Evolutionary conservation across 2,329 filamentous ascomycete genomes (phyloP).

Genomic region (Monosporascus sp.): DNA sequence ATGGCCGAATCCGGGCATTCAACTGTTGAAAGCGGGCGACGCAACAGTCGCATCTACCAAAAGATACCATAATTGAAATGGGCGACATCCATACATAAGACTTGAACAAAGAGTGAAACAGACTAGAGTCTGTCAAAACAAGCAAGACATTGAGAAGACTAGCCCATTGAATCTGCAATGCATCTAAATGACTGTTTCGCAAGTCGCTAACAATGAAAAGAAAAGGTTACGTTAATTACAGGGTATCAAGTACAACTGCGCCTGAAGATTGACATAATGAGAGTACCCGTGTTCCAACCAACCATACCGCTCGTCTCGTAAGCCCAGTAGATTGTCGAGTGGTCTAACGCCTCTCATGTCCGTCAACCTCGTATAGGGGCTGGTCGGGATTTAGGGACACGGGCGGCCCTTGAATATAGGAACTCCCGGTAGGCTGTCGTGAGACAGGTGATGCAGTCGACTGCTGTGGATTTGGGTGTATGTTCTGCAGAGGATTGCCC

Average conservation of each 20-base stretch:
- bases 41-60: background rate
- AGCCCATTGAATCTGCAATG: background rate
- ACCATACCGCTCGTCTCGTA: no score
- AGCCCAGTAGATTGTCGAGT: background rate
- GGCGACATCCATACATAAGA: background rate
- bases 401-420: slow-evolving; percentile 8
- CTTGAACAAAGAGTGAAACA: background rate
- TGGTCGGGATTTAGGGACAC: slow-evolving; percentile 8
- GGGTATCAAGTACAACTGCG: background rate
- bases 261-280: background rate
- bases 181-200: background rate
- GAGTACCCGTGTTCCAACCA: background rate
- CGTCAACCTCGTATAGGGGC: slow-evolving; percentile 15
- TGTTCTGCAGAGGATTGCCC: background rate
- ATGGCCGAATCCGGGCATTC: slow-evolving; percentile 9
- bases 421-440: slow-evolving; percentile 12
- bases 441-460: slow-evolving; percentile 10
- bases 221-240: background rate
- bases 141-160: no score
- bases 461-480: slow-evolving; percentile 8
- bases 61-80: background rate
- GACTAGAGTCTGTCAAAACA: background rate
- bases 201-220: background rate
- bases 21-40: slow-evolving; percentile 9
- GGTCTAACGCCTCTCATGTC: background rate